These are phyloP conservation scores for Hyphopichia pseudoburtonii DNA, from an alignment of 1,139 yeast genomes.

Conservation along the genomic window DNA sequence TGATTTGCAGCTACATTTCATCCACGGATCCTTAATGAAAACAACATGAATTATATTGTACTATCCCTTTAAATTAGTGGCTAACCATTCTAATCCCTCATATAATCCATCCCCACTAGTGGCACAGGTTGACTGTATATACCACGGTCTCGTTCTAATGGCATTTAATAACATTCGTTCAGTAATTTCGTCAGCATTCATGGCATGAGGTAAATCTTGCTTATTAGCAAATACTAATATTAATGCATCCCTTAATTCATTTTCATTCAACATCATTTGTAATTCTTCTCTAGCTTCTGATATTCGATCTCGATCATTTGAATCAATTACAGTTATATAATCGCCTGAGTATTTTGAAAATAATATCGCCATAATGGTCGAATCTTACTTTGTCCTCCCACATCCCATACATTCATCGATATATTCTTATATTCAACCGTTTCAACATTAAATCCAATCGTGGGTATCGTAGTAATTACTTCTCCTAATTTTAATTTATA, in stretches of 20 bases:
- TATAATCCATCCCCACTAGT: constrained; percentile 45
- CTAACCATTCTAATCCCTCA: constrained; percentile 46
- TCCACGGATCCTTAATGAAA: not conserved
- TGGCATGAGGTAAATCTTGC: constrained; percentile 46
- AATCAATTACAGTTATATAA: constrained; percentile 43
- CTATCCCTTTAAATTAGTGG: constrained; percentile 33
- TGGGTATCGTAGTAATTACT: constrained; percentile 43
- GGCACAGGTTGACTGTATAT: constrained; percentile 44
- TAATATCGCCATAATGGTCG: constrained; percentile 47
- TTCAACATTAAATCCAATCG: constrained; percentile 44
- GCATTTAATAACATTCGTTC: constrained; percentile 44
- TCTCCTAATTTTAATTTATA: constrained; percentile 44
- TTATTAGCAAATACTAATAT: constrained; percentile 43
- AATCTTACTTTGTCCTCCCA: constrained; percentile 46
- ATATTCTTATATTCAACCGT: constrained; percentile 44
- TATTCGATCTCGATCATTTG: constrained; percentile 45
- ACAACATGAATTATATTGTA: not conserved
- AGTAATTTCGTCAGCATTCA: constrained; percentile 46
- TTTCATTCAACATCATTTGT: constrained; percentile 45
- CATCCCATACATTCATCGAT: constrained; percentile 45
- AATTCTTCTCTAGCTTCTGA: constrained; percentile 46
- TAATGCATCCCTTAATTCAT: constrained; percentile 43
- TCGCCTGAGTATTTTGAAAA: constrained; percentile 45
- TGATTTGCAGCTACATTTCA: not conserved
- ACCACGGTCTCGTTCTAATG: constrained; percentile 46